Conservation (phyloP, 164 flowering plant species). For the Berberis vulgaris region DNA sequence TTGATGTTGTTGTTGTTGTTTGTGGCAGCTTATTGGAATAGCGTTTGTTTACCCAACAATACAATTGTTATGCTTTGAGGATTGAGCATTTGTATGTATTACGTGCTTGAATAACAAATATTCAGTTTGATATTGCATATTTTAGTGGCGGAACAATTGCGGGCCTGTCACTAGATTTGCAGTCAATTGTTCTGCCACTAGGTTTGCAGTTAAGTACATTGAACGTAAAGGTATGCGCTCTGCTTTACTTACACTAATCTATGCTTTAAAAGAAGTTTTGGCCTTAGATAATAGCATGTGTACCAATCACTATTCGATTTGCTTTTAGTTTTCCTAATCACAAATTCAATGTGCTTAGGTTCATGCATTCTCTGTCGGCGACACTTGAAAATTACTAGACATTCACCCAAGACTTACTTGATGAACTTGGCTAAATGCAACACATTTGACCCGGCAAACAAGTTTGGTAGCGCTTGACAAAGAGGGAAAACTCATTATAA, state of each 20-base stretch:
- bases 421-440: not conserved
- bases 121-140: not conserved
- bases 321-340: not conserved
- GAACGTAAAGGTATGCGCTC: conserved; percentile 1
- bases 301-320: too few relatives aligned
- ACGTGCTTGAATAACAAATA: not conserved
- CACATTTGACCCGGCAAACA: too few relatives aligned
- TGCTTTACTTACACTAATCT: not conserved
- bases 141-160: conserved; percentile 6
- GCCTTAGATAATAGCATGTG: too few relatives aligned
- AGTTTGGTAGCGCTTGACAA: too few relatives aligned
- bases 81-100: not conserved
- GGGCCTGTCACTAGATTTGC: conserved; percentile 1
- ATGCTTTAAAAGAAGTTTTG: not conserved
- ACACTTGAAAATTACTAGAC: not conserved
- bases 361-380: conserved; percentile 7
- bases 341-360: not conserved
- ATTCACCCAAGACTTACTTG: conserved; percentile 6
- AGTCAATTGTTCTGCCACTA: too few relatives aligned
- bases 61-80: not conserved
- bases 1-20: conserved; percentile 9
- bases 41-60: not conserved
- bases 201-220: conserved; percentile 7
- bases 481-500: too few relatives aligned
- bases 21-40: conserved; percentile 11